A percentile compares a stretch with the other conserved stretches of the same genome.
Conservation (phyloP, 2,329 filamentous ascomycete species). For the Cordyceps fumosorosea region DNA sequence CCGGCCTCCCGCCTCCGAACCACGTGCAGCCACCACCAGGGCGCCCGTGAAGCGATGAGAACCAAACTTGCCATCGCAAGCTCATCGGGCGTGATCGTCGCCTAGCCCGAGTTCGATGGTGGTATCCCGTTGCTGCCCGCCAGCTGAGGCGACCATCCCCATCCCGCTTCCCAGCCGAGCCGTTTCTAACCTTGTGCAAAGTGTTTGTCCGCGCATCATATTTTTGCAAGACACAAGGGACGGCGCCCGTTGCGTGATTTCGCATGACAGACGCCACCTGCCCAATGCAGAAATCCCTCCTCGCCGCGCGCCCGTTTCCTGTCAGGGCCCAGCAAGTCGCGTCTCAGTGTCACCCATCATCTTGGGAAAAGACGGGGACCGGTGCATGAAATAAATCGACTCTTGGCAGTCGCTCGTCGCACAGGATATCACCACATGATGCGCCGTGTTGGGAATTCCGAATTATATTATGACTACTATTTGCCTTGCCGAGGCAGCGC, state of each 20-base stretch:
- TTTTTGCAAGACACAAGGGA: not conserved
- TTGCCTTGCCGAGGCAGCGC: too few relatives aligned
- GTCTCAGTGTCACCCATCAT: not conserved
- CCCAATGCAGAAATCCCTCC: not conserved
- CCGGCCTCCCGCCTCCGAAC: too few relatives aligned
- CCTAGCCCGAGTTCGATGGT: too few relatives aligned
- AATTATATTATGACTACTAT: constrained; percentile 1
- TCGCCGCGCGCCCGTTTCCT: not conserved
- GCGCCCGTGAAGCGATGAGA: too few relatives aligned
- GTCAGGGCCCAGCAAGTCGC: not conserved
- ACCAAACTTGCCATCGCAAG: too few relatives aligned
- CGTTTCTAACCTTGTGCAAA: not conserved
- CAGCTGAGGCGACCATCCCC: not conserved
- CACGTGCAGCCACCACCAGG: too few relatives aligned
- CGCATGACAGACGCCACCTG: not conserved
- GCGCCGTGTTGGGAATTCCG: not conserved
- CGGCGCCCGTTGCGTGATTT: not conserved
- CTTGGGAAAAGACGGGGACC: not conserved
- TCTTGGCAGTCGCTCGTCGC: not conserved
- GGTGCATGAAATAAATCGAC: too few relatives aligned
- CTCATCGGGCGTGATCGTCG: too few relatives aligned
- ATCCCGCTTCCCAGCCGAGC: not conserved
- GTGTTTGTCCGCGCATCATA: not conserved
- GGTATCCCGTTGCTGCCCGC: too few relatives aligned
- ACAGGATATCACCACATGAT: not conserved